These are phyloP conservation scores for Aspergillus affinis DNA, from an alignment of 495 filamentous ascomycete species.

Conservation along the genomic window DNA sequence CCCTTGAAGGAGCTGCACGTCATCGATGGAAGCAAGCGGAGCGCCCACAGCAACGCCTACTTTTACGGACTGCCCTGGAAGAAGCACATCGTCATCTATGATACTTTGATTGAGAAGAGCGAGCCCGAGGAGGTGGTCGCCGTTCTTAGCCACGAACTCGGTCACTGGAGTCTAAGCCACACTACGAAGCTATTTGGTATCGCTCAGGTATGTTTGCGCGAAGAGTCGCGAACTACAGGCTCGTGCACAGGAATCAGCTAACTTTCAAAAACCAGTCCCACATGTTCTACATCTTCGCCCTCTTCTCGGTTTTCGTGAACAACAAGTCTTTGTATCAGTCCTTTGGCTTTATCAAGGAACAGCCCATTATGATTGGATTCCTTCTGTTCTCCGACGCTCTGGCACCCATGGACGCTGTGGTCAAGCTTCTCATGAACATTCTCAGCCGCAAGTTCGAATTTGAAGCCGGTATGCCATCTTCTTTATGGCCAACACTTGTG, in stretches of 20 bases:
- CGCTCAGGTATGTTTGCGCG: conserved; percentile 64
- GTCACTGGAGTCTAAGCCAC: conserved; percentile 94
- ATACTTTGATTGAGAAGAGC: conserved; percentile 94
- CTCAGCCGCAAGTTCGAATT: conserved; percentile 92
- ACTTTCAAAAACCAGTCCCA: conserved; percentile 59
- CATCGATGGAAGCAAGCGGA: conserved; percentile 96
- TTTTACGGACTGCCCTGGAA: conserved; percentile 99
- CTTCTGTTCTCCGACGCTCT: conserved; percentile 94
- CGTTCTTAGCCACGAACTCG: conserved; percentile 91
- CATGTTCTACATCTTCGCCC: conserved; percentile 92
- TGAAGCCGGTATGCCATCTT: conserved; percentile 69
- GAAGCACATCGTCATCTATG: conserved; percentile 99
- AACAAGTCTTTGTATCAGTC: conserved; percentile 86
- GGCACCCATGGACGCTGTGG: conserved; percentile 83
- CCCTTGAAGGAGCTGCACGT: conserved; percentile 88
- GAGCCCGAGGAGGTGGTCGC: conserved; percentile 89
- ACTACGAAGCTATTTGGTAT: conserved; percentile 90
- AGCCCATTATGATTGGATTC: conserved; percentile 94
- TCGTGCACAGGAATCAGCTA: neutral
- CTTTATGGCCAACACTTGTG: neutral
- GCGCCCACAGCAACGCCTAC: conserved; percentile 96
- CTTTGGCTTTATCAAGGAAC: conserved; percentile 83
- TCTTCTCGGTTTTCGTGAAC: conserved; percentile 97
- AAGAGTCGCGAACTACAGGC: neutral
- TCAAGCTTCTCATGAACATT: conserved; percentile 95